Percentiles rank a stretch among this genome's conserved stretches.
phyloP scores from a whole-genome alignment of 2,329 filamentous ascomycete genomes.

The Microsporum ferrugineum region DNA sequence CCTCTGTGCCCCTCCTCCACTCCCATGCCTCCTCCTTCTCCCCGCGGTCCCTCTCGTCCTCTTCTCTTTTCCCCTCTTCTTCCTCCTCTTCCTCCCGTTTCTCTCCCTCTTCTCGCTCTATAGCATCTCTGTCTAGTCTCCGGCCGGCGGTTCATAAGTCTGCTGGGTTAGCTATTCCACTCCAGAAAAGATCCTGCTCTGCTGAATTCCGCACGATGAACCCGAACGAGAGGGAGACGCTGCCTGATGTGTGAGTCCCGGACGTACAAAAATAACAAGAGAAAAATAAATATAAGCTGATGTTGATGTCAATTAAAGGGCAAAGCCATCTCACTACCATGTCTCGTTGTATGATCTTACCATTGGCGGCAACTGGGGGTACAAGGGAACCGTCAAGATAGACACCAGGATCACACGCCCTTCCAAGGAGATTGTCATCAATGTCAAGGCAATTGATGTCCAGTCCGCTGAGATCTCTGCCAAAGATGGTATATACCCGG shows the following conservation, averaged over 20 bases:
- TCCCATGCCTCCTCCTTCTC: background rate
- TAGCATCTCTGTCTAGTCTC: conserved; percentile 12
- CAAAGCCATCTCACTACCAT: conserved; percentile 77
- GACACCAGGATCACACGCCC: conserved; percentile 59
- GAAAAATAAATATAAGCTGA: background rate
- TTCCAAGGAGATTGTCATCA: conserved; percentile 69
- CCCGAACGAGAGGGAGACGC: conserved; percentile 34
- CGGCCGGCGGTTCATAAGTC: conserved; percentile 10
- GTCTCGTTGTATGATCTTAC: conserved; percentile 73
- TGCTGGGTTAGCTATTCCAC: conserved; percentile 12
- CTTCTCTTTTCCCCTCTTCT: conserved; percentile 4
- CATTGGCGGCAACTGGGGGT: conserved; percentile 59
- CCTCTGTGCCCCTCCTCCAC: background rate
- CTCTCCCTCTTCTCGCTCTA: conserved; percentile 12
- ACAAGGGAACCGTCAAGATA: conserved; percentile 77
- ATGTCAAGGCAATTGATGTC: conserved; percentile 73
- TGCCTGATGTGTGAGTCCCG: conserved; percentile 34
- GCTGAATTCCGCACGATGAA: conserved; percentile 34
- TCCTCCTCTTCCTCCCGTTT: conserved; percentile 16
- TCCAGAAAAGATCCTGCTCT: conserved; percentile 28
- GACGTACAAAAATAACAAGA: background rate
- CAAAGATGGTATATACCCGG: conserved; percentile 23
- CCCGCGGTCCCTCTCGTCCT: conserved; percentile 5
- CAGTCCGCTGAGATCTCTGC: conserved; percentile 41
- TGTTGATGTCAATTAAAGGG: conserved; percentile 31